Evolutionary conservation across 176 grass and related monocot genomes (phyloP), one percentile per base, ranked within the genome.

Genomic region (Echinochloa phyllopogon): DNA sequence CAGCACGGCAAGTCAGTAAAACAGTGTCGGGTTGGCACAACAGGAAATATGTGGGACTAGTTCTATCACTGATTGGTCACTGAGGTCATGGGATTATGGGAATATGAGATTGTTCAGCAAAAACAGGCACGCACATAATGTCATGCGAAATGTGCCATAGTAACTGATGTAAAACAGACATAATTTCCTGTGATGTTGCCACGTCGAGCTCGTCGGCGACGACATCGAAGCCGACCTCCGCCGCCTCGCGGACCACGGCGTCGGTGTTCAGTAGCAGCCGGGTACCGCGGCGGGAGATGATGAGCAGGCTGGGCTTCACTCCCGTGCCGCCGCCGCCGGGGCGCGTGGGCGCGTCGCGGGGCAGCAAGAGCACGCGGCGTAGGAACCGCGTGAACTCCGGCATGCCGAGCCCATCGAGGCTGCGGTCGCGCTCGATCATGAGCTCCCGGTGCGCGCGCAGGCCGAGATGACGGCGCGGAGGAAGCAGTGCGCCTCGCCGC

Each of bases 371-470:
- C 67, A 88, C 86, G 17, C 80, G 37, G 20, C 96, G 72, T 65
- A 96, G 39, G 91, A 99, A 99, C 15, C 74, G 81, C 1, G 84
- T 83, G 83, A 99, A 99, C 71, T 96, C 93, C 59, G 56, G 69
- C 71, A 86, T 94, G 3, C 93, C 72, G 37, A 89, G 86, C 2
- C 76, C 86, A 44, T 85, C 90, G 1, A 38, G 56, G 47, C 87
- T 81, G 48, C 68, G 65, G 0, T 64, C 59, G 0, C 60, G 85
- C 73, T 98, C 91, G 38, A 96, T 89, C 33, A 80, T 85, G 79
- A 98, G 89, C 83, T 96, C 96, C 33, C 76, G 69, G 76, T 91
- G 92, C 20, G 93, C 91, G 53, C 84, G 93, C 17, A 98, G 93
- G 66, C 93, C 82, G 21, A 98, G n/a, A n/a, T 86, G 0, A 90